Evolutionary conservation across 2,329 filamentous ascomycete genomes (phyloP).

Genomic region (Akanthomyces uredinophilus): DNA sequence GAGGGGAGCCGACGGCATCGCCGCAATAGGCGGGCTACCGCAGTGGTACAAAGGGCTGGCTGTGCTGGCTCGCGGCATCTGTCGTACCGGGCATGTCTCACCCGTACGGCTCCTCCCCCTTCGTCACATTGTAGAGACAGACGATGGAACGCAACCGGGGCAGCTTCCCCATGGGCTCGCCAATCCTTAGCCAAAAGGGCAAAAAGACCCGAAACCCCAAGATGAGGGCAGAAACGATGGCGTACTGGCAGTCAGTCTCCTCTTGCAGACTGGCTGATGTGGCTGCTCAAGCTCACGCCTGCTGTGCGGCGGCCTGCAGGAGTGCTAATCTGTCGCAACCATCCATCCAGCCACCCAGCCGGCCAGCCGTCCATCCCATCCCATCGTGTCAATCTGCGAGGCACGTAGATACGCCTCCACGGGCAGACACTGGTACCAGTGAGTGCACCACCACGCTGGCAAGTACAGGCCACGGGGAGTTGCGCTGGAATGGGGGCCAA

Average conservation of each 20-base stretch:
- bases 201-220: slow-evolving; percentile 13
- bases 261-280: not conserved
- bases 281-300: not conserved
- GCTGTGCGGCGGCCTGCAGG: not conserved
- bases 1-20: not conserved
- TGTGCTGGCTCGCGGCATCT: not conserved
- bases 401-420: not conserved
- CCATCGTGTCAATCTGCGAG: not conserved
- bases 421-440: not conserved
- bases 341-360: not conserved
- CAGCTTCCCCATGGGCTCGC: slow-evolving; percentile 13
- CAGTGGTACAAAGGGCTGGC: not conserved
- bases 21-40: not conserved
- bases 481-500: slow-evolving; percentile 26
- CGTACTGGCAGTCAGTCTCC: not conserved
- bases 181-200: slow-evolving; percentile 11
- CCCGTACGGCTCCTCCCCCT: not conserved
- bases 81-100: slow-evolving; percentile 8
- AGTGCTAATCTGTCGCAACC: not conserved
- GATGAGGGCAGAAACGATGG: not conserved
- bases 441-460: no score
- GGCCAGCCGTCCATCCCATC: not conserved
- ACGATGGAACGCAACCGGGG: slow-evolving; percentile 10
- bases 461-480: not conserved
- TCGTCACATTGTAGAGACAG: not conserved